A percentile compares a stretch with the other conserved stretches of the same genome.
phyloP scores from a whole-genome alignment of 2,329 filamentous ascomycete species.

The Colletotrichum incanum region DNA sequence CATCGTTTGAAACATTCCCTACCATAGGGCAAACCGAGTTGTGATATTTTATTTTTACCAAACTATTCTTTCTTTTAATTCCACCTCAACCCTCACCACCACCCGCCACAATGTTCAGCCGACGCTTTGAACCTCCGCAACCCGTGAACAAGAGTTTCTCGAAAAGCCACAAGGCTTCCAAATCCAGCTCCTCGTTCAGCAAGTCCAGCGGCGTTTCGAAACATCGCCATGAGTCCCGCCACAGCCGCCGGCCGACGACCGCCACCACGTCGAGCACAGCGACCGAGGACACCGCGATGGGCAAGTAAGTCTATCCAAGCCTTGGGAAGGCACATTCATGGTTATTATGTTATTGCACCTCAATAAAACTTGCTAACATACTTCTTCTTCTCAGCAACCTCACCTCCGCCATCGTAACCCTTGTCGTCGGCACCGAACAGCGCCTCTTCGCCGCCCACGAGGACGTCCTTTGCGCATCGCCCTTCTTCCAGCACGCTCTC shows the following conservation, averaged over 20 bases:
- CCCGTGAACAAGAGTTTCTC: conserved; percentile 65
- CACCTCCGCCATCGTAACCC: conserved; percentile 81
- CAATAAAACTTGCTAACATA: not conserved
- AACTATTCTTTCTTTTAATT: not conserved
- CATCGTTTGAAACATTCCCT: not conserved
- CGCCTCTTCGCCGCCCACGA: conserved; percentile 94
- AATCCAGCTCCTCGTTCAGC: conserved; percentile 69
- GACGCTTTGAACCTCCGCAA: conserved; percentile 60
- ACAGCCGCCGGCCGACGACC: conserved; percentile 64
- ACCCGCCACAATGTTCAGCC: conserved; percentile 63
- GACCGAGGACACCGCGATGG: conserved; percentile 58
- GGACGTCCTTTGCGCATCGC: conserved; percentile 83
- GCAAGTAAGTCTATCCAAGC: conserved; percentile 57
- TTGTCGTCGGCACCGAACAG: conserved; percentile 85
- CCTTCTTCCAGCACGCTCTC: conserved; percentile 81
- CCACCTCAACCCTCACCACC: not conserved
- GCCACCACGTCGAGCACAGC: conserved; percentile 55
- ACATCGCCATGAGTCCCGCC: conserved; percentile 65
- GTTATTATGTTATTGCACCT: not conserved
- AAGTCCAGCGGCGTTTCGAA: conserved; percentile 70
- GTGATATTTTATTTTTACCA: conserved; percentile 1
- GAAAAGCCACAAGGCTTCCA: conserved; percentile 65
- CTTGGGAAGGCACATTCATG: not conserved
- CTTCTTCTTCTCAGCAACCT: conserved; percentile 61
- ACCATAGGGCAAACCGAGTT: not conserved